Evolutionary conservation across 2,329 filamentous ascomycete species (phyloP).

Genomic region (Aspergillus fructus): DNA sequence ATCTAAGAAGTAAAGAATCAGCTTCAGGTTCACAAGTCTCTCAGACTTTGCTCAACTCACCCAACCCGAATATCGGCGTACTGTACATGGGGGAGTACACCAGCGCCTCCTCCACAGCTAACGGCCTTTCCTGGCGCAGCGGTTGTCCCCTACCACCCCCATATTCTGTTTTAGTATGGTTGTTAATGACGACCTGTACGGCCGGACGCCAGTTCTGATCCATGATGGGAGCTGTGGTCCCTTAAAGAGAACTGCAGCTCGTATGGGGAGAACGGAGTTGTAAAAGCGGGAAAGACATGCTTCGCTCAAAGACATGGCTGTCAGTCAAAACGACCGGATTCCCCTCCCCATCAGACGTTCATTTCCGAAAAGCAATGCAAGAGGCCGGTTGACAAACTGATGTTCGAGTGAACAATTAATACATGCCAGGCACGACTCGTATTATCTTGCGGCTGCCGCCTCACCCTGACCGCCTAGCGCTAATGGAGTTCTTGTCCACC

Average conservation of each 20-base stretch:
- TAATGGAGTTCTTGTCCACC: conserved; percentile 19
- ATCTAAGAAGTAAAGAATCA: conserved; percentile 29
- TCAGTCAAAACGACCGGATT: conserved; percentile 18
- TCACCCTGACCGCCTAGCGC: conserved; percentile 25
- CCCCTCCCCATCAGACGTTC: conserved; percentile 14
- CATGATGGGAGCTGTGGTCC: conserved; percentile 33
- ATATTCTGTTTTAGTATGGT: conserved; percentile 28
- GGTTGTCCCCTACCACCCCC: conserved; percentile 26
- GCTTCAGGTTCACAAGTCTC: conserved; percentile 19
- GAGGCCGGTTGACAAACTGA: conserved; percentile 10
- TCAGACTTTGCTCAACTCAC: conserved; percentile 27
- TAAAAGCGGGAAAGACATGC: conserved; percentile 24
- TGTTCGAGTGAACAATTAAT: conserved; percentile 20
- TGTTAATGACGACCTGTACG: conserved; percentile 45
- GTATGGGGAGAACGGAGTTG: conserved; percentile 22
- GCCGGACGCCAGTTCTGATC: conserved; percentile 40
- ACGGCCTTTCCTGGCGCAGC: conserved; percentile 33
- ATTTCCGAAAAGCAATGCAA: conserved; percentile 11
- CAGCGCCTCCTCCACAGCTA: conserved; percentile 49
- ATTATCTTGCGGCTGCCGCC: conserved; percentile 23
- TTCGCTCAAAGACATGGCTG: conserved; percentile 36
- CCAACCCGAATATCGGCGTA: conserved; percentile 46
- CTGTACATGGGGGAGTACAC: conserved; percentile 53
- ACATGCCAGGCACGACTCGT: conserved; percentile 21
- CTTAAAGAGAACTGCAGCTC: conserved; percentile 22